A percentile compares a stretch with the other conserved stretches of the same genome.
These are phyloP conservation scores for Triticum urartu DNA, from an alignment of 176 grass and related monocot genomes.

Conservation along the genomic window DNA sequence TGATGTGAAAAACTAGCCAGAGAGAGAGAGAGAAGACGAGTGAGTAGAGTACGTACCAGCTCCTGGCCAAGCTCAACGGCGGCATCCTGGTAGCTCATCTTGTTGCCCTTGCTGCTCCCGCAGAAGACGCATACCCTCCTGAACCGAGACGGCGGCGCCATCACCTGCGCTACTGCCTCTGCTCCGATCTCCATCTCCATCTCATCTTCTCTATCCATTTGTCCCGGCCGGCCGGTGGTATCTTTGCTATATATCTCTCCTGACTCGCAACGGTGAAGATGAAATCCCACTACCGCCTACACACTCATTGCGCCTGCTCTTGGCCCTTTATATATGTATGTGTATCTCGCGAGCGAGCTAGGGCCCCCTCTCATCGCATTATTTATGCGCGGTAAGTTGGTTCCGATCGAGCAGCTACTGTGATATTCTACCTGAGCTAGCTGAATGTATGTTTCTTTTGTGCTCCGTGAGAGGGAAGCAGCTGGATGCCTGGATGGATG, in stretches of 20 bases:
- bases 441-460: background rate
- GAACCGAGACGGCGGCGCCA: constrained; percentile 40
- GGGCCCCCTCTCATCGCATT: constrained; percentile 29
- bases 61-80: constrained; percentile 52
- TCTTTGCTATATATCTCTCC: background rate
- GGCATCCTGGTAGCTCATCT: constrained; percentile 63
- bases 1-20: background rate
- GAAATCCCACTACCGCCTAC: constrained; percentile 20
- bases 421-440: constrained; percentile 19
- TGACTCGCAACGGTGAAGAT: constrained; percentile 2
- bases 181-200: constrained; percentile 13
- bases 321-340: constrained; percentile 33
- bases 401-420: background rate
- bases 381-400: constrained; percentile 2
- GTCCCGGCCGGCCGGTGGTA: background rate
- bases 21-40: background rate
- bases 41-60: constrained; percentile 30
- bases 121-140: constrained; percentile 63
- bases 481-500: no score
- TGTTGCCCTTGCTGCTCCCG: constrained; percentile 64
- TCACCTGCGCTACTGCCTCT: constrained; percentile 5
- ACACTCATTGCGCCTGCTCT: constrained; percentile 40
- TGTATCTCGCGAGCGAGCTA: background rate
- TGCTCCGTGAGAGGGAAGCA: background rate
- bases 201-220: constrained; percentile 1